Conservation (phyloP, 805 yeast species). For the Pichia kluyveri region DNA sequence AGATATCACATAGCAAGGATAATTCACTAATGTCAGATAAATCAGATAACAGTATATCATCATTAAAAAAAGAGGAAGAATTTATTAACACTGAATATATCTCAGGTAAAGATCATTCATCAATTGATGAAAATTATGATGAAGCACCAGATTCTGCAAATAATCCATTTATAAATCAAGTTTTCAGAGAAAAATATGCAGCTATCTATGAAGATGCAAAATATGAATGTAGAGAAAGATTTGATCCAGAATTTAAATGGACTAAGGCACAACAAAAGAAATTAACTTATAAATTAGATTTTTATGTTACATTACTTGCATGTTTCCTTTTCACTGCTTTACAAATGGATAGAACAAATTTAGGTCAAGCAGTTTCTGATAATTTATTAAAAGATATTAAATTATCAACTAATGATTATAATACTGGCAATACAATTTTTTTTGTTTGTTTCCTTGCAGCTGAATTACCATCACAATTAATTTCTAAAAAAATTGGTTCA, state of each 20-base stretch:
- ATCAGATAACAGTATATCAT: background rate
- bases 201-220: constrained; percentile 36
- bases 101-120: too few species aligned
- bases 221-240: constrained; percentile 46
- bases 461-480: constrained; percentile 58
- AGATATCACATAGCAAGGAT: too few species aligned
- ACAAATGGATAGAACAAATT: constrained; percentile 50
- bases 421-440: constrained; percentile 49
- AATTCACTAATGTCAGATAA: too few species aligned
- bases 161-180: constrained; percentile 37
- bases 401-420: constrained; percentile 49
- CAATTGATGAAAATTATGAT: background rate
- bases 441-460: constrained; percentile 43
- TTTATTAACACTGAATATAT: too few species aligned
- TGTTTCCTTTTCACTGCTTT: constrained; percentile 50
- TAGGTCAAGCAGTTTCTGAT: constrained; percentile 48
- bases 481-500: constrained; percentile 56
- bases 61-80: background rate
- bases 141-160: constrained; percentile 4
- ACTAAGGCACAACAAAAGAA: constrained; percentile 39
- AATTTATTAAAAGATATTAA: constrained; percentile 42
- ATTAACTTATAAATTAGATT: constrained; percentile 43
- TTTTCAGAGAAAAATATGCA: constrained; percentile 36
- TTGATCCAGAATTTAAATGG: constrained; percentile 56
- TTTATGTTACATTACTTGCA: constrained; percentile 48